Base-by-base conservation (phyloP, 2,329 filamentous ascomycete species). In the Aureobasidium mangrovei region DNA sequence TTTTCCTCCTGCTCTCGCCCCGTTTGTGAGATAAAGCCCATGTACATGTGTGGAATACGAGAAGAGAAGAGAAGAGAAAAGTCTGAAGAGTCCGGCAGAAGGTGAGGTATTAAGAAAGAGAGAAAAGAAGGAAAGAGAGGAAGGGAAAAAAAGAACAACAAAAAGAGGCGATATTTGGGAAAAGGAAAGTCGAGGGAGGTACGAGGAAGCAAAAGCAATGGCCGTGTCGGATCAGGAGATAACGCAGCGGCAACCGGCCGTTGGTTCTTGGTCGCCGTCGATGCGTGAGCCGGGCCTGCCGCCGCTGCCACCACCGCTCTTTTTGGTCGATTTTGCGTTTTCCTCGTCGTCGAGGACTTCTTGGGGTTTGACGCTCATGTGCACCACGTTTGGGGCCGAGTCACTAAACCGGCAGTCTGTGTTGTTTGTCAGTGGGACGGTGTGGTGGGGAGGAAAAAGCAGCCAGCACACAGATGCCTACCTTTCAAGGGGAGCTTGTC, bases 301-400 rank as follows among this genome's bases (percentile, higher is more conserved):
- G 26, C 36, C 41, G 26, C 52, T 33, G 10, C 60, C 59, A 24
- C 72, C 70, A 46, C 73, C 70, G 68, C 84, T 86, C 29, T 72
- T 70, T 68, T 85, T 86, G 33, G 80, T 79, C 65, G 84, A 85
- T 55, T 85, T 83, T 61, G 88, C 86, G 61, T 88, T 85, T 63
- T 87, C 84, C 60, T 85, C 82, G 64, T 93, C 89, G 60, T 94
- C 85, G 58, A 91, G 75, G 38, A 86, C 79, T 65, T 95, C 88
- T 65, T 90, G 85, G 2, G 90, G 90, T 62, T 88, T 86, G 62
- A 95, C 83, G 4, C 87, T 91, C 89, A 95, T 95, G 70, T 95
- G 90, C n/a, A 95, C 83, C 29, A 95, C 87, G 61, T 95, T 95
- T 6, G 87, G 81, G 8, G 78, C 75, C 59, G 89, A 84, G 31